Evolutionary conservation across 1,284 basidiomycete species (phyloP).

Genomic region (Ustilago cynodontis): DNA sequence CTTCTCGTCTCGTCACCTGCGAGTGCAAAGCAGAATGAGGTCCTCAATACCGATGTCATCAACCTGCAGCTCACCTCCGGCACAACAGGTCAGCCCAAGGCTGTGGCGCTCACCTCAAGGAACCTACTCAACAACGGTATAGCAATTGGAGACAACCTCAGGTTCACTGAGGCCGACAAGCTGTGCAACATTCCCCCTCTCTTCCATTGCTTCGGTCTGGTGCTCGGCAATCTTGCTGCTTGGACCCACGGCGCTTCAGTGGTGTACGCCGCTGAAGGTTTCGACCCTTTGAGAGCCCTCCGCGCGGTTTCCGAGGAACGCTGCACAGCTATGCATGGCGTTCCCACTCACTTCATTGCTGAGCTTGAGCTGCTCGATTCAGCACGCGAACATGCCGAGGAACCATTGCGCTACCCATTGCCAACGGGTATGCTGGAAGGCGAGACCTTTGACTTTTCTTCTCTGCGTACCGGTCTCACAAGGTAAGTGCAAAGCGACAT

Average conservation of each 20-base stretch:
- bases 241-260: conserved; percentile 81
- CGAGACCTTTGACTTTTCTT: conserved; percentile 50
- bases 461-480: conserved; percentile 80
- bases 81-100: conserved; percentile 55
- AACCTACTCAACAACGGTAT: conserved; percentile 84
- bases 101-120: conserved; percentile 70
- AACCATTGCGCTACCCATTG: conserved; percentile 21
- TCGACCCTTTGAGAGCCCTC: conserved; percentile 77
- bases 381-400: conserved; percentile 53
- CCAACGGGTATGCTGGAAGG: conserved; percentile 37
- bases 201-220: conserved; percentile 82
- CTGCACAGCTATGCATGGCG: conserved; percentile 84
- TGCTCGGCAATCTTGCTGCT: conserved; percentile 83
- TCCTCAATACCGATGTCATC: conserved; percentile 77
- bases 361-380: conserved; percentile 76
- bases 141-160: conserved; percentile 80
- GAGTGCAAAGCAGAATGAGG: conserved; percentile 74
- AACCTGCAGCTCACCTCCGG: conserved; percentile 74
- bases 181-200: conserved; percentile 60
- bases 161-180: conserved; percentile 53
- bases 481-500: conserved; percentile 28
- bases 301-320: conserved; percentile 77
- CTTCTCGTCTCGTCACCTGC: conserved; percentile 70
- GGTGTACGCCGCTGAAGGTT: conserved; percentile 80
- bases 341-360: conserved; percentile 82